These are phyloP conservation scores for Chenopodium formosanum DNA, from an alignment of 148 eudicot genomes.

Conservation along the genomic window DNA sequence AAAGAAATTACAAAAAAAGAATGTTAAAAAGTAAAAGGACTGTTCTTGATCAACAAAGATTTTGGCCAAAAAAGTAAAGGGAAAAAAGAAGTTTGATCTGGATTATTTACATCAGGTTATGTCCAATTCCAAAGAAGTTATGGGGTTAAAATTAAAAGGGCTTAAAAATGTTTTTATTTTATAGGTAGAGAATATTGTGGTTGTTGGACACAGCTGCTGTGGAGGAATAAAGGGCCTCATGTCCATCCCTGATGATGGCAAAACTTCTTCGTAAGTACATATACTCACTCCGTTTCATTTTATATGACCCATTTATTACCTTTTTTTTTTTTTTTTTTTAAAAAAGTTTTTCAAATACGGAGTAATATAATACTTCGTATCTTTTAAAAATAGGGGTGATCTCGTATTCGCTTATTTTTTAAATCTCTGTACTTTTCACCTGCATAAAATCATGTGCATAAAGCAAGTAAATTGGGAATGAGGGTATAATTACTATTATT, in stretches of 20 bases:
- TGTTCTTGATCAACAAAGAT: too few species aligned
- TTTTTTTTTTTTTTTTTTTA: too few species aligned
- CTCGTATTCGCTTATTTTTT: too few species aligned
- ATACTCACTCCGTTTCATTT: not conserved
- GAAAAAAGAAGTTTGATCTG: not conserved
- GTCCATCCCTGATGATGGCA: conserved; percentile 90
- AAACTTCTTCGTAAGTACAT: conserved; percentile 60
- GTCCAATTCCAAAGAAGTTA: not conserved
- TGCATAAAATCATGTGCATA: too few species aligned
- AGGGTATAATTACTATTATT: too few species aligned
- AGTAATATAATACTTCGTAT: too few species aligned
- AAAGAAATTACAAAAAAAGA: not conserved
- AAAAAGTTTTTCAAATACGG: too few species aligned
- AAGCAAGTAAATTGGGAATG: too few species aligned
- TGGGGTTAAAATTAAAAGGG: not conserved
- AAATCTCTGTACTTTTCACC: too few species aligned
- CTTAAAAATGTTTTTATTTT: not conserved
- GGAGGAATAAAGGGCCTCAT: conserved; percentile 98
- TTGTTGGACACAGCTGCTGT: conserved; percentile 94
- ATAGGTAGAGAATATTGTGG: conserved; percentile 92
- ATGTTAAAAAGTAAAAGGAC: not conserved
- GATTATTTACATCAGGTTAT: not conserved
- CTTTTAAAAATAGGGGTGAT: too few species aligned
- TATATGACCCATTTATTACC: too few species aligned
- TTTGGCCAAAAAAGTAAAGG: too few species aligned